phyloP scores from a whole-genome alignment of 345 rosid genomes.

The Triadica sebifera region DNA sequence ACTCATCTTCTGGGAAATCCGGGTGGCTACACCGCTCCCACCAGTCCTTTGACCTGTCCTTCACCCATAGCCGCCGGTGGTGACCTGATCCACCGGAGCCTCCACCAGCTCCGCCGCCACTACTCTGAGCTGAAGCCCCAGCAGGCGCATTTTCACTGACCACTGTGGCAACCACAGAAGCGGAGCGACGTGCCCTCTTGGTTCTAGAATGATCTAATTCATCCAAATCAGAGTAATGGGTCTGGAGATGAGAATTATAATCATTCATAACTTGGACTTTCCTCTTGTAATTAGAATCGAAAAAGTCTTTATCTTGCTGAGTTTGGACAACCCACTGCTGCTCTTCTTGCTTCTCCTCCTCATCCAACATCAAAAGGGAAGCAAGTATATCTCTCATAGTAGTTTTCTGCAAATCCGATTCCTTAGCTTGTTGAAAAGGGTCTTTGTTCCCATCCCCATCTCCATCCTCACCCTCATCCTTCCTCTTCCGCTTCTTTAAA shows the following conservation, averaged over 20 bases:
- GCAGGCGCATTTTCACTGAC: slow-evolving; percentile 15
- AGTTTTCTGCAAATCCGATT: not conserved
- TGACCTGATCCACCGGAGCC: slow-evolving; percentile 21
- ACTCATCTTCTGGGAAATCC: slow-evolving; percentile 68
- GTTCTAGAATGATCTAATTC: slow-evolving; percentile 32
- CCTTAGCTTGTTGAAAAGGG: not conserved
- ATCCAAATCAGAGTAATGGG: slow-evolving; percentile 34
- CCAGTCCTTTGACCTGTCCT: slow-evolving; percentile 82
- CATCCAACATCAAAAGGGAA: slow-evolving; percentile 52
- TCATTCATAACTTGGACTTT: slow-evolving; percentile 37
- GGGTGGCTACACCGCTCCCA: slow-evolving; percentile 67
- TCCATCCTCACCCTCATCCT: not conserved
- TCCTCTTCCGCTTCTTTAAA: slow-evolving; percentile 25
- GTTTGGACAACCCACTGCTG: slow-evolving; percentile 39
- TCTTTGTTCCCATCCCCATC: not conserved
- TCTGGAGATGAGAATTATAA: slow-evolving; percentile 35
- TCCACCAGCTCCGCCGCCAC: not conserved
- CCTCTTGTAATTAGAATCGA: slow-evolving; percentile 48
- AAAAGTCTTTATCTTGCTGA: slow-evolving; percentile 33
- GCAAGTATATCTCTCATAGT: slow-evolving; percentile 41
- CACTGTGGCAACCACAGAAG: slow-evolving; percentile 25
- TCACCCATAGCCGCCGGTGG: slow-evolving; percentile 78
- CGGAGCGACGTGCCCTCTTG: slow-evolving; percentile 41
- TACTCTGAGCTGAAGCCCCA: not conserved
- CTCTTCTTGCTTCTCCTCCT: slow-evolving; percentile 56